Percentiles rank a stretch among this genome's conserved stretches.
Conservation (phyloP, 1,284 basidiomycete genomes). For the Nidula niveotomentosa region DNA sequence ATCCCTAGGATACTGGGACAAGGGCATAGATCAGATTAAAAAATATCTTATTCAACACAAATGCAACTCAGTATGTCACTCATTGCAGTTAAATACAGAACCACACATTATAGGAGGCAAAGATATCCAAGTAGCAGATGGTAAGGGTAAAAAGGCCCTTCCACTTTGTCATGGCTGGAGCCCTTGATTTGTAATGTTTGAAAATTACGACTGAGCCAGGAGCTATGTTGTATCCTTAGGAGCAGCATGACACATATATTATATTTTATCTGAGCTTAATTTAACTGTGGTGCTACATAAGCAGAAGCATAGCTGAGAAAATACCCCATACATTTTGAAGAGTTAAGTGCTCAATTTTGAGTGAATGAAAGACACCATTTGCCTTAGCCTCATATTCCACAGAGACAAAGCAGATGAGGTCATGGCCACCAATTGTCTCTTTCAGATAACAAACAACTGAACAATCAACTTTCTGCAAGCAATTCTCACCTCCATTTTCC, state of each 20-base stretch:
- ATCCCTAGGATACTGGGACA: conserved; percentile 12
- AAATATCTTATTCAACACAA: conserved; percentile 10
- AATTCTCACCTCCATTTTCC: conserved; percentile 17
- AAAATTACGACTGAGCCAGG: too few relatives aligned
- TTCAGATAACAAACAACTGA: conserved; percentile 21
- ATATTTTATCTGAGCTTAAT: too few relatives aligned
- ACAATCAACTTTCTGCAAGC: conserved; percentile 20
- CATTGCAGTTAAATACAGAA: conserved; percentile 2
- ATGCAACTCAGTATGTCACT: conserved; percentile 13
- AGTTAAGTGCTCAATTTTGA: conserved; percentile 14
- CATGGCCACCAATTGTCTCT: conserved; percentile 26
- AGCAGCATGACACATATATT: too few relatives aligned
- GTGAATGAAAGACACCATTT: conserved; percentile 14
- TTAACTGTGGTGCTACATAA: too few relatives aligned
- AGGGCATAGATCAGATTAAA: conserved; percentile 8
- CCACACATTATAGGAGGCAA: not conserved
- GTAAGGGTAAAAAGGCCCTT: too few relatives aligned
- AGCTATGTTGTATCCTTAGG: too few relatives aligned
- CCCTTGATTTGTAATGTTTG: too few relatives aligned
- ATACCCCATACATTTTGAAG: conserved; percentile 26
- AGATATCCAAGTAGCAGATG: too few relatives aligned
- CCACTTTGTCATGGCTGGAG: too few relatives aligned
- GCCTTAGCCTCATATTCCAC: conserved; percentile 19
- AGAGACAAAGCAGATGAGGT: conserved; percentile 24
- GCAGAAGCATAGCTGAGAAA: conserved; percentile 22